Percentiles rank a stretch among this genome's conserved stretches.
Evolutionary conservation across 2,329 filamentous ascomycete genomes (phyloP).

Genomic region (Colletotrichum sp.): DNA sequence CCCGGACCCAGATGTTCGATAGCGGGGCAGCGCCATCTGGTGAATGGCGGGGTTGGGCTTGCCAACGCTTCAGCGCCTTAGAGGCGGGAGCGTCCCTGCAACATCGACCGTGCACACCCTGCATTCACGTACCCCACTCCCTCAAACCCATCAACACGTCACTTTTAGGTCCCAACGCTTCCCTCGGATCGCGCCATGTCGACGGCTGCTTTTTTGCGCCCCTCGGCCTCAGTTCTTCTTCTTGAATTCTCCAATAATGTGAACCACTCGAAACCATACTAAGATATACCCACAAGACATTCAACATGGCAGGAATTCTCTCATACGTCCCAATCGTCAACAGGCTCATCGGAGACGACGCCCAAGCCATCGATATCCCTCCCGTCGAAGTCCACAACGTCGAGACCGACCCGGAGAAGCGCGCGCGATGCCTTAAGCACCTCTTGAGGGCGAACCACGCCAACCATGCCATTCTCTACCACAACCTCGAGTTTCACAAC

Average conservation of each 20-base stretch:
- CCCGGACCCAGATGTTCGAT: background rate
- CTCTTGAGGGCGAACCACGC: constrained; percentile 90
- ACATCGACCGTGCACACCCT: background rate
- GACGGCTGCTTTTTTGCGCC: background rate
- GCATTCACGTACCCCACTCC: constrained; percentile 1
- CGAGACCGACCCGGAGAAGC: constrained; percentile 80
- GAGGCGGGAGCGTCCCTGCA: background rate
- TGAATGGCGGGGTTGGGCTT: constrained; percentile 11
- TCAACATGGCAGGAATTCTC: constrained; percentile 38
- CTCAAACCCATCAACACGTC: constrained; percentile 18
- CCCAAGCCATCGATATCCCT: constrained; percentile 59
- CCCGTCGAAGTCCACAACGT: constrained; percentile 78
- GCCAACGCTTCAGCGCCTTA: constrained; percentile 9
- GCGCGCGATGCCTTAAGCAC: constrained; percentile 85
- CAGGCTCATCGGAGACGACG: constrained; percentile 34
- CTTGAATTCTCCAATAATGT: background rate
- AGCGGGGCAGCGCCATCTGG: background rate
- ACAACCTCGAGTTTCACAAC: constrained; percentile 79
- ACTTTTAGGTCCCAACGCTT: constrained; percentile 15
- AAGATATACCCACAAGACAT: background rate
- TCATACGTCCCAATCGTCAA: constrained; percentile 47
- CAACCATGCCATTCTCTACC: constrained; percentile 84
- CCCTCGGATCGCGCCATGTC: constrained; percentile 14
- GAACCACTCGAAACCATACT: background rate
- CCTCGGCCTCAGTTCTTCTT: background rate